Evolutionary conservation across 768 basidiomycete species (phyloP).

Genomic region (Boletellus emodensis): DNA sequence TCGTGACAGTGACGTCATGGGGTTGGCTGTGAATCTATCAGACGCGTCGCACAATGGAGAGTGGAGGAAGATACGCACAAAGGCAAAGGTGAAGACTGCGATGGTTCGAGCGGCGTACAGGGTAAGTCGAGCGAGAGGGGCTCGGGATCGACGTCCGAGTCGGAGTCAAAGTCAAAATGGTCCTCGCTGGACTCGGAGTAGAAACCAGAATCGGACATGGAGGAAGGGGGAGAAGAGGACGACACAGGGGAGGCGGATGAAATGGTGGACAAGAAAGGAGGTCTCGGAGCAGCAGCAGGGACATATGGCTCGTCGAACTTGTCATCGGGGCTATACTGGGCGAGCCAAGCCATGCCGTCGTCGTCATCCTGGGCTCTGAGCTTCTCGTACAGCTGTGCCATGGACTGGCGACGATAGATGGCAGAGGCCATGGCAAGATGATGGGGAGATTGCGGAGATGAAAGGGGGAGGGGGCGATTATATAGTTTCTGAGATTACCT

Average conservation of each 20-base stretch:
- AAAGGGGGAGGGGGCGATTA: constrained; percentile 21
- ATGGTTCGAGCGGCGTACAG: constrained; percentile 6
- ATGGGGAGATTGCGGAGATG: constrained; percentile 12
- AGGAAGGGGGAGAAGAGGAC: constrained; percentile 22
- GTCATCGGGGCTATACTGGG: constrained; percentile 33
- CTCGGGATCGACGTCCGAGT: constrained; percentile 28
- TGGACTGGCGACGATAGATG: constrained; percentile 34
- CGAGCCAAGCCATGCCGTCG: constrained; percentile 34
- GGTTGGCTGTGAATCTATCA: constrained; percentile 21
- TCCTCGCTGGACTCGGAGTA: constrained; percentile 25
- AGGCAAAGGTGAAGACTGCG: constrained; percentile 17
- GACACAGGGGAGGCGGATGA: constrained; percentile 28
- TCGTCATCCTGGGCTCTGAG: constrained; percentile 34
- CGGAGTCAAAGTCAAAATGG: constrained; percentile 28
- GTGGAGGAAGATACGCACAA: constrained; percentile 17
- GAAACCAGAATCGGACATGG: constrained; percentile 15
- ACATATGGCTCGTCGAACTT: constrained; percentile 27
- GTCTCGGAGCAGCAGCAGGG: constrained; percentile 12
- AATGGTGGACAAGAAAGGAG: constrained; percentile 23
- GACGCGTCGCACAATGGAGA: constrained; percentile 2
- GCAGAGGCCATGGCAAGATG: constrained; percentile 27
- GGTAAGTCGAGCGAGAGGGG: constrained; percentile 15
- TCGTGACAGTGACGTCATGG: not conserved
- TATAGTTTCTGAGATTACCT: constrained; percentile 31
- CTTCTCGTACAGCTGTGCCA: constrained; percentile 34